phyloP scores from a whole-genome alignment of 2,329 filamentous ascomycete species.

The Cladosporium sp. region DNA sequence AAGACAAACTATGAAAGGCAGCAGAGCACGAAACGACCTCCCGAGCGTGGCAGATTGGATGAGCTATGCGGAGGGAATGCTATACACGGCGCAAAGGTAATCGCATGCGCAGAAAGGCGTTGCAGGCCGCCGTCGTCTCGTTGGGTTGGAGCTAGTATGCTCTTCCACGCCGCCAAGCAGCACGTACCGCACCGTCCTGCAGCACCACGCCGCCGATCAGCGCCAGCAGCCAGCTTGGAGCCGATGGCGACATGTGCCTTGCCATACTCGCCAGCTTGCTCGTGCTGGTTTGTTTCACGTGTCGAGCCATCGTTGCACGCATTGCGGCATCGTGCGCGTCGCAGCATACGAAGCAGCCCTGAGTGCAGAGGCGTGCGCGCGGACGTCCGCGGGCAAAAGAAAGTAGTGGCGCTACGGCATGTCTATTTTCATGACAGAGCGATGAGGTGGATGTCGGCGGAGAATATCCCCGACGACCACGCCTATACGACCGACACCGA shows the following conservation, averaged over 20 bases:
- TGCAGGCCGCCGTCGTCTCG: neutral
- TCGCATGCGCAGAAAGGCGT: neutral
- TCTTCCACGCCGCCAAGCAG: neutral
- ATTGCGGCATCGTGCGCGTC: neutral
- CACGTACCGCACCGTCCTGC: neutral
- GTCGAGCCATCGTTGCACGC: neutral
- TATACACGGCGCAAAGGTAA: conserved; percentile 5
- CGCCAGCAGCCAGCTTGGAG: neutral
- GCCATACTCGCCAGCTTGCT: neutral
- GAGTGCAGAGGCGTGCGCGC: neutral
- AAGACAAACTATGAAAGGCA: neutral
- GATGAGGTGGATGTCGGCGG: neutral
- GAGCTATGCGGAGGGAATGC: neutral
- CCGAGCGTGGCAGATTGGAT: neutral
- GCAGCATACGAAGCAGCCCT: neutral
- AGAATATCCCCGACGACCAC: neutral
- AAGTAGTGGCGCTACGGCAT: neutral
- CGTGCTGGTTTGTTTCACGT: neutral
- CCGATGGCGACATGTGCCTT: neutral
- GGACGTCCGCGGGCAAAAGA: neutral
- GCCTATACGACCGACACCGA: neutral
- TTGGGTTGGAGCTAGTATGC: neutral
- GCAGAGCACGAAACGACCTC: neutral
- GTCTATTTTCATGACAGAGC: neutral
- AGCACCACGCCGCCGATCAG: neutral